Evolutionary conservation across 2,329 filamentous ascomycete genomes (phyloP), one percentile per base, ranked within the genome.

Genomic region (Didymella glomerata): DNA sequence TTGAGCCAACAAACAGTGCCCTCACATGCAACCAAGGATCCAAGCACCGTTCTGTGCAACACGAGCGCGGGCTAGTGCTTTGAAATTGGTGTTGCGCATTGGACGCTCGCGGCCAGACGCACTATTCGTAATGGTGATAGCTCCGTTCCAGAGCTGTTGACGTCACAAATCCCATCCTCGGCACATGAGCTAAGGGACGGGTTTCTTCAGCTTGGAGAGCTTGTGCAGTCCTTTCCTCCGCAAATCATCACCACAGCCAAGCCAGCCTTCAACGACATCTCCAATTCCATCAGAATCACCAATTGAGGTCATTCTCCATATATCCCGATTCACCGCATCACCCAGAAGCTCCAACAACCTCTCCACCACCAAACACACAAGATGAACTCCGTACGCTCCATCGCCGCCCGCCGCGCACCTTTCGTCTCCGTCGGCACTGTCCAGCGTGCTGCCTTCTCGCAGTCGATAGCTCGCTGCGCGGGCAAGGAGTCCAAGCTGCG

Each of bases 401-500:
- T 77, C 59, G 72, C 72, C 42, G 63, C 71, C 53, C 73, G 70
- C 64, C 66, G 68, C 63, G 56, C 67, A 44, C 73, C 71, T 49
- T 50, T 71, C 64, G 53, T 63, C 55, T 64, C 68, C 50, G 61
- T 38, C 48, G 47, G 48, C 67, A 72, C 76, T 63, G 32, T 62
- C n/a, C 72, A 75, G 66, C 71, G 75, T 53, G 71, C 74, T 27
- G 68, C 68, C n/a, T 79, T 81, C 66, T 75, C 68, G 24, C 65
- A 73, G 62, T 77, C 77, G 38, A 75, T 73, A 58, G 68, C 74
- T n/a, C 66, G 77, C 36, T 55, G 63, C 50, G 76, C 74, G 24
- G 79, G 78, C 58, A 82, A 83, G 72, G 81, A 83, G 68, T 71
- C 73, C 38, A 69, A 73, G 54, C 74, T 81, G 34, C 73, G 81